phyloP scores from a whole-genome alignment of 208 protist species.

The Trypanosoma theileri region DNA sequence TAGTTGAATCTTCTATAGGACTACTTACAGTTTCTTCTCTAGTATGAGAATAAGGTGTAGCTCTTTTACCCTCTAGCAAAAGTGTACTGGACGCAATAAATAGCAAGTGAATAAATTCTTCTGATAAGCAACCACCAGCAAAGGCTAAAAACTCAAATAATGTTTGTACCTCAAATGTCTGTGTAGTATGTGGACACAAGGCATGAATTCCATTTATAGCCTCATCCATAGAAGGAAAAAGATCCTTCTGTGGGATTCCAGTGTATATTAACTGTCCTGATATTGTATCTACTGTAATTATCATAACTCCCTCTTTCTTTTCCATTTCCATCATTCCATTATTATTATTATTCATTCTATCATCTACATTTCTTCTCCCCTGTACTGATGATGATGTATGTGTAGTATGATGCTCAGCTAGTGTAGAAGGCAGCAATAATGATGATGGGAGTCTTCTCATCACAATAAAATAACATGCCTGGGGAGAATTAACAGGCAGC shows the following conservation, averaged over 20 bases:
- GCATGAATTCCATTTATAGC: conserved; percentile 25
- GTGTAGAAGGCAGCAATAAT: background rate
- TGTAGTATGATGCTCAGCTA: background rate
- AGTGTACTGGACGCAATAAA: conserved; percentile 18
- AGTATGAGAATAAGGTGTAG: background rate
- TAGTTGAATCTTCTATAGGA: background rate
- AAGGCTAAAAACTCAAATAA: conserved; percentile 33
- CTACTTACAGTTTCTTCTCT: background rate
- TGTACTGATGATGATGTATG: background rate
- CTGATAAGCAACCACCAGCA: conserved; percentile 29
- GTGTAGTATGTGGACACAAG: conserved; percentile 14
- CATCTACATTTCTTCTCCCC: background rate
- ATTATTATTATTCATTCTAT: background rate
- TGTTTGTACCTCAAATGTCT: conserved; percentile 7
- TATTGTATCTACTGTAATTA: conserved; percentile 29
- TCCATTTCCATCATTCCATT: background rate
- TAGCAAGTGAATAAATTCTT: conserved; percentile 24
- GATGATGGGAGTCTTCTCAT: conserved; percentile 11
- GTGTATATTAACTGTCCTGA: conserved; percentile 29
- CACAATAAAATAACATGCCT: conserved; percentile 31
- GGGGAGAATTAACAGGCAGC: background rate
- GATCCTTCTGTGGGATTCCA: conserved; percentile 26
- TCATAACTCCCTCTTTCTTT: background rate
- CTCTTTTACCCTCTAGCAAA: background rate
- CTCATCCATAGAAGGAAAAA: conserved; percentile 24